phyloP scores from a whole-genome alignment of 2,329 filamentous ascomycete genomes.

The Penicillium sp. region DNA sequence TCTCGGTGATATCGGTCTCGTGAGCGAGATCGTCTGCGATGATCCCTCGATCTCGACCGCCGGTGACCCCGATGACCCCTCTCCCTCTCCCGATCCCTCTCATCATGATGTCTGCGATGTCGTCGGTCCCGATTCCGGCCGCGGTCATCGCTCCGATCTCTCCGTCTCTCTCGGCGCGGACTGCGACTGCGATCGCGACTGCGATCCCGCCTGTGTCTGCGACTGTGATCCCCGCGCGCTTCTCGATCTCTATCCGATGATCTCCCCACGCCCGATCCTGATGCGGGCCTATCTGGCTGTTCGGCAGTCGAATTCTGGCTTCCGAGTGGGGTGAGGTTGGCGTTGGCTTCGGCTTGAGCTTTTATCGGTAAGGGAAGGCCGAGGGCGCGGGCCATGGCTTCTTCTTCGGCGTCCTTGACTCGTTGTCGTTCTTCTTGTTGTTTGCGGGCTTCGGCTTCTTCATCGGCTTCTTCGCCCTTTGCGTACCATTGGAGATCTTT shows the following conservation, averaged over 20 bases:
- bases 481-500: slow-evolving; percentile 70
- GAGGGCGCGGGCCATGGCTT: slow-evolving; percentile 81
- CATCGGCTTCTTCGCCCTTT: slow-evolving; percentile 58
- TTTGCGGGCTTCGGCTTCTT: slow-evolving; percentile 54
- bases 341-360: slow-evolving; percentile 67
- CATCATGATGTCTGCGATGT: slow-evolving; percentile 41
- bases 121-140: slow-evolving; percentile 51
- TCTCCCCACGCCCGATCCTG: slow-evolving; percentile 29
- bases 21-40: slow-evolving; percentile 32
- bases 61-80: slow-evolving; percentile 35
- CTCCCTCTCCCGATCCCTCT: neutral
- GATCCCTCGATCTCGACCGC: slow-evolving; percentile 35
- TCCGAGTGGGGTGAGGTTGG: slow-evolving; percentile 65
- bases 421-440: slow-evolving; percentile 75
- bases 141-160: slow-evolving; percentile 33
- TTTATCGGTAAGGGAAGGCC: slow-evolving; percentile 72
- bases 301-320: slow-evolving; percentile 33
- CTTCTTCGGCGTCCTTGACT: slow-evolving; percentile 90
- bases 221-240: slow-evolving; percentile 18
- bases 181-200: slow-evolving; percentile 40
- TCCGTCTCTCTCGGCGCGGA: slow-evolving; percentile 34
- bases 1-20: slow-evolving; percentile 33
- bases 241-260: slow-evolving; percentile 26
- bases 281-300: slow-evolving; percentile 42
- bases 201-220: slow-evolving; percentile 34